Base-by-base conservation (phyloP, 106 monocot species). In the Alisma plantagoaquatica region DNA sequence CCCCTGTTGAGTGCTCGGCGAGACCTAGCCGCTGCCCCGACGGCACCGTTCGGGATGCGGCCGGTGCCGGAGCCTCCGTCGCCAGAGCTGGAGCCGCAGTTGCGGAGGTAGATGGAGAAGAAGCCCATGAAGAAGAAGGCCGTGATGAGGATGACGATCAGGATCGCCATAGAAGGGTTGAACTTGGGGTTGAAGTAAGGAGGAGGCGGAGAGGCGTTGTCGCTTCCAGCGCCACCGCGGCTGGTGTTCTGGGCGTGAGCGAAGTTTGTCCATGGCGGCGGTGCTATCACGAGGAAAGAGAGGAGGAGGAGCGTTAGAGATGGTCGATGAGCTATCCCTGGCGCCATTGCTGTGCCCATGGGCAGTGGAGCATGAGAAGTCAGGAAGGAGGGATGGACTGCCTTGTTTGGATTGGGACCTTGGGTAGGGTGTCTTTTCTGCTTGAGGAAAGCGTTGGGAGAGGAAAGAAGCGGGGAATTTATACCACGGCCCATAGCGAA, bases 41-140 rank as follows among this genome's bases (percentile, higher is more conserved):
- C 51, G 17, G 25, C 1, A 23, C 2, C 16, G 35, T 20, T 2
- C 27, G 24, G 57, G 54, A 56, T 18, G 41, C 58, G 1, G 1
- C 18, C 35, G 17, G 46, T 49, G 28, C 30, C 12, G 33, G 19
- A 12, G 27, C 44, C 19, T 44, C 41, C 20, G 33, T 27, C 30
- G 47, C 19, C 46, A 20, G 3, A 12, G 22, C 45, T 12, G 59
- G 21, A 22, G 28, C 43, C 49, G 70, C 79, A 75, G 33, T 66
- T 56, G 42, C 72, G 76, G 65, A 80, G 9, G 66, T 73, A 80
- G 59, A 73, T 31, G 44, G 75, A 71, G 84, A 85, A 72, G 60
- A 84, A 69, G 19, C 67, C 67, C 4, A 72, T 53, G 42, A 72
- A 56, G 59, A 79, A 72, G 49, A 85, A 71, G 28, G 42, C 65